Evolutionary conservation across 495 filamentous ascomycete genomes (phyloP), one percentile per base, ranked within the genome.

Genomic region (Penicillium dipodomyicola): DNA sequence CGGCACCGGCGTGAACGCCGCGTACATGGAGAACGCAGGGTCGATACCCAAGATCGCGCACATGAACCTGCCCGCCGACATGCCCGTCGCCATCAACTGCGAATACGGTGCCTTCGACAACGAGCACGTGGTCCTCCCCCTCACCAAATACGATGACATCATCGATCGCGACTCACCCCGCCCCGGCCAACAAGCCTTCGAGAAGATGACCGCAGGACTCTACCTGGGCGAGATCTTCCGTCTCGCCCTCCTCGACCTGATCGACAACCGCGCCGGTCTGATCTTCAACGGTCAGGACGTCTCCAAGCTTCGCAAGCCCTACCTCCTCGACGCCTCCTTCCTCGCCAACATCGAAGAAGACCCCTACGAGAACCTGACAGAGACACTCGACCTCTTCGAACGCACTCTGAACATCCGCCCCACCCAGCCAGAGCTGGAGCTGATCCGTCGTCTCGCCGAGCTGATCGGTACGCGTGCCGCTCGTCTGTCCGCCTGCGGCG

Each of bases 61-160:
- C 77, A 82, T 95, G 81, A 92, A 93, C 57, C 82, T 98, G n/a
- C 89, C 91, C 39, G 82, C 92, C 1, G 85, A 92, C 53, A 87
- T 87, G 68, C 91, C 90, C 46, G 93, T 98, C 75, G 94, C 92
- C 43, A 98, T 98, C 77, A 98, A 98, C 80, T 98, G 94, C 79
- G 94, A 98, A 74, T 98, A 92, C 81, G 94, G 94, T 47, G 95
- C 94, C 49, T 98, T 98, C 68, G 94, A 98, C 75, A 97, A 97
- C 72, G 92, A 98, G 74, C 88, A 93, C 75, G 79, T 88, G 52
- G 88, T 98, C 46, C 86, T 98, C 19, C 95, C 94, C 15, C 87
- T 89, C 32, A 97, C 92, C 22, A 85, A 84, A 49, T 87, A 84
- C 49, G 93, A 97, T 70, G 76, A 88, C 57, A 84, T 89, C 66